A percentile compares a stretch with the other conserved stretches of the same genome.
Evolutionary conservation across 345 rosid species (phyloP).

Genomic region (Brassica napus): DNA sequence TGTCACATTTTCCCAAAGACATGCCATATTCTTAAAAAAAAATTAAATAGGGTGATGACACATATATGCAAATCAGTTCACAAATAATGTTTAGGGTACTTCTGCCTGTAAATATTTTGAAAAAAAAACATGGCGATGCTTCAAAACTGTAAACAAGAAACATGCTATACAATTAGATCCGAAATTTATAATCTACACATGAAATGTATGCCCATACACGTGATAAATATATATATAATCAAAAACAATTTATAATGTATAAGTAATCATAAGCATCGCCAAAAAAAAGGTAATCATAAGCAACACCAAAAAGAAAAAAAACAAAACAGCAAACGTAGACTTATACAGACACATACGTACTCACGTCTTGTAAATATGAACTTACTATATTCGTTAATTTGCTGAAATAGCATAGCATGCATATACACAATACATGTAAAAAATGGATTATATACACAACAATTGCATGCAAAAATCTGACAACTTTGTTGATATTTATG

Average conservation of each 20-base stretch:
- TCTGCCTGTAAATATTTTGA: not conserved
- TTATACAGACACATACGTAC: not conserved
- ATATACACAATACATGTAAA: too few species aligned
- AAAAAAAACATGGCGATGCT: not conserved
- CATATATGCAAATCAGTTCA: too few species aligned
- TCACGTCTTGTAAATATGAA: not conserved
- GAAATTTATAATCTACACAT: not conserved
- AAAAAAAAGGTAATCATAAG: not conserved
- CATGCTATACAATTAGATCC: not conserved
- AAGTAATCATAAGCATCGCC: not conserved
- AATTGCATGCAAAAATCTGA: not conserved
- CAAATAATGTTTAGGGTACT: too few species aligned
- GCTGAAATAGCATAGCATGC: not conserved
- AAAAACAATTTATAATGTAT: not conserved
- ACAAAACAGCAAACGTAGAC: not conserved
- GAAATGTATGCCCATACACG: not conserved
- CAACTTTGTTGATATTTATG: not conserved
- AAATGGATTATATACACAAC: not conserved
- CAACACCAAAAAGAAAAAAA: not conserved
- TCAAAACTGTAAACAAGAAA: not conserved
- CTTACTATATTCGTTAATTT: not conserved
- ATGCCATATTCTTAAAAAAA: too few species aligned
- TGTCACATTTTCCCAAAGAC: too few species aligned
- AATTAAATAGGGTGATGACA: too few species aligned
- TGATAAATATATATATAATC: not conserved